phyloP scores from a whole-genome alignment of 1,284 basidiomycete genomes.

The Sporisorium reilianum region DNA sequence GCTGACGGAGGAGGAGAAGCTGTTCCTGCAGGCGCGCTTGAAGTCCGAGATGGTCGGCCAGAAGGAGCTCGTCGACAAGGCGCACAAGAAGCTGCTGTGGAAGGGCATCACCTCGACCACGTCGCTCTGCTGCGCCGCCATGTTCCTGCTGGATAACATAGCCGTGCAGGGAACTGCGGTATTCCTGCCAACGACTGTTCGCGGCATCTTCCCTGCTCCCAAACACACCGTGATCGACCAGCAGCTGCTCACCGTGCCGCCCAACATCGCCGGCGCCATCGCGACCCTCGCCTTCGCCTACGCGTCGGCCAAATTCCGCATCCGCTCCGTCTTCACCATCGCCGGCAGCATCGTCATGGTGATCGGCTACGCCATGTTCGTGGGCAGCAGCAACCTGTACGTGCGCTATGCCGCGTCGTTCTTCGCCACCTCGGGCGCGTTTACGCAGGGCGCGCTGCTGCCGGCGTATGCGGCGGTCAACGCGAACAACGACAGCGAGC shows the following conservation, averaged over 20 bases:
- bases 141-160: constrained; percentile 70
- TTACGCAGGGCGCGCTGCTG: constrained; percentile 62
- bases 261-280: constrained; percentile 66
- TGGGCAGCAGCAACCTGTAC: constrained; percentile 49
- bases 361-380: constrained; percentile 64
- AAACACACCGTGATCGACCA: constrained; percentile 60
- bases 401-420: constrained; percentile 64
- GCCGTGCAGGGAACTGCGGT: constrained; percentile 60
- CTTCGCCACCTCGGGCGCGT: constrained; percentile 64
- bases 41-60: constrained; percentile 52
- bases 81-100: constrained; percentile 41
- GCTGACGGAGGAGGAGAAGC: constrained; percentile 67
- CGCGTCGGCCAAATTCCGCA: constrained; percentile 65
- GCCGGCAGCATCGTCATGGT: constrained; percentile 63
- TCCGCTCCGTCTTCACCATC: constrained; percentile 61
- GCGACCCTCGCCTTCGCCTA: constrained; percentile 59
- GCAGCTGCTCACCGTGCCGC: constrained; percentile 70
- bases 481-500: constrained; percentile 61
- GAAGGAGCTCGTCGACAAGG: constrained; percentile 44
- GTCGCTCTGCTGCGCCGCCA: constrained; percentile 55
- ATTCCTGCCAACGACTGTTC: constrained; percentile 69
- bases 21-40: constrained; percentile 49
- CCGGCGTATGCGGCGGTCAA: constrained; percentile 60
- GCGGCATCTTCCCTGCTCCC: constrained; percentile 68
- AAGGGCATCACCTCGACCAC: constrained; percentile 51